phyloP scores from a whole-genome alignment of 1,139 yeast species.

The Suhomyces panamericanus region DNA sequence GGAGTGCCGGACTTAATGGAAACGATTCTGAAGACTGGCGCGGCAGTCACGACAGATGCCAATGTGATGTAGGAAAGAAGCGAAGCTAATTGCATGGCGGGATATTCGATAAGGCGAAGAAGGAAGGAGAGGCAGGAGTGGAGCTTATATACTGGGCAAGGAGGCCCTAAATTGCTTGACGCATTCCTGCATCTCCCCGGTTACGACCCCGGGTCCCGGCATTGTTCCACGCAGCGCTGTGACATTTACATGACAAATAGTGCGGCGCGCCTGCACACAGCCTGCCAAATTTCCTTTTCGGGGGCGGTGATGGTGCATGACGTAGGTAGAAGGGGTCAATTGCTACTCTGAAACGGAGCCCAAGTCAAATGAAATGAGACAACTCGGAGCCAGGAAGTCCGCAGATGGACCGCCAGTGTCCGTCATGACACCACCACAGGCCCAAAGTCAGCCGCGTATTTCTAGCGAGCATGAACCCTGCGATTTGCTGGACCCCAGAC shows the following conservation, averaged over 20 bases:
- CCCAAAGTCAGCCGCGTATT: too few species aligned
- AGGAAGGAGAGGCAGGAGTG: background rate
- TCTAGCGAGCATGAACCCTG: too few species aligned
- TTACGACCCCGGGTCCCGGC: constrained; percentile 1
- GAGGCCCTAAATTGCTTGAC: constrained; percentile 3
- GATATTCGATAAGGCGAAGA: too few species aligned
- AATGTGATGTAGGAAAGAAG: constrained; percentile 20
- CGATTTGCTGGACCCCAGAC: background rate
- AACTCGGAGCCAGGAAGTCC: too few species aligned
- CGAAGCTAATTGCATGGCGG: constrained; percentile 13
- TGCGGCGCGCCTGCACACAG: constrained; percentile 1
- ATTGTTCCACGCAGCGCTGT: background rate
- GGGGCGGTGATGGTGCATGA: constrained; percentile 3
- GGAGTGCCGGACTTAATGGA: constrained; percentile 9
- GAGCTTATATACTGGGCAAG: constrained; percentile 2
- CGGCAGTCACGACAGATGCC: constrained; percentile 24
- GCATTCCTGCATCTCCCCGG: background rate
- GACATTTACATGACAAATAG: background rate
- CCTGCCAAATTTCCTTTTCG: background rate
- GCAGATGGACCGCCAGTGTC: too few species aligned
- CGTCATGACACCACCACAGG: too few species aligned
- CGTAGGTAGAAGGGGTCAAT: constrained; percentile 1
- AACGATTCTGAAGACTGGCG: constrained; percentile 18
- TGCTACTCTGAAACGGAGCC: constrained; percentile 1
- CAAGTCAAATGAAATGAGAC: background rate